These are phyloP conservation scores for Gnomoniopsis smithogilvyi DNA, from an alignment of 2,329 filamentous ascomycete genomes.

Conservation along the genomic window DNA sequence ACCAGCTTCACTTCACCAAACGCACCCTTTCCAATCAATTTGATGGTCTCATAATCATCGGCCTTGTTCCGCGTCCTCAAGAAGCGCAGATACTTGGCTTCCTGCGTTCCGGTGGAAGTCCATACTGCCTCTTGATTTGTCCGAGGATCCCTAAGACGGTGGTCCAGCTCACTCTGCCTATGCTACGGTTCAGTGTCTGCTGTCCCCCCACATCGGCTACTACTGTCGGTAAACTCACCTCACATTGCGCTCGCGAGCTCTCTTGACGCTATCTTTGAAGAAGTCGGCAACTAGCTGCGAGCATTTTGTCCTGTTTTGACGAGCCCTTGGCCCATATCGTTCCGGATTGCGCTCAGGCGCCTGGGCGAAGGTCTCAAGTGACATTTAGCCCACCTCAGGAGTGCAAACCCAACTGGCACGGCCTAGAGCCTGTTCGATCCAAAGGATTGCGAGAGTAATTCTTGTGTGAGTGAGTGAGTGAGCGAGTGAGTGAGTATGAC, in stretches of 20 bases:
- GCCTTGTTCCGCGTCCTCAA: constrained; percentile 67
- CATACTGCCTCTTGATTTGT: constrained; percentile 58
- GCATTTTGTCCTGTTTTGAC: constrained; percentile 38
- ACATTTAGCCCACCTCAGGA: background rate
- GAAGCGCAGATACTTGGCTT: constrained; percentile 71
- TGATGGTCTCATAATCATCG: constrained; percentile 71
- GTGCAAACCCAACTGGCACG: background rate
- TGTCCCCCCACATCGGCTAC: background rate
- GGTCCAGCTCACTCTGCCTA: constrained; percentile 68
- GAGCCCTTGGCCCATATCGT: constrained; percentile 39
- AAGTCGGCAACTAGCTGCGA: constrained; percentile 57
- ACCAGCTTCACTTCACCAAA: constrained; percentile 79
- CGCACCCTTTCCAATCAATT: constrained; percentile 77
- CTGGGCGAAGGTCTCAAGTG: constrained; percentile 6
- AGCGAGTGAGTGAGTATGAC: background rate
- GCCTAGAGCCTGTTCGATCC: background rate
- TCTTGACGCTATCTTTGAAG: constrained; percentile 76
- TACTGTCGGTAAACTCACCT: constrained; percentile 43
- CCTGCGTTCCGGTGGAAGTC: constrained; percentile 38
- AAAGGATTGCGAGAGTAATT: background rate
- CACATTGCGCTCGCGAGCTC: constrained; percentile 70
- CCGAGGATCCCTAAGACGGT: constrained; percentile 37
- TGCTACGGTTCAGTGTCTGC: background rate
- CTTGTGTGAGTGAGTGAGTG: background rate
- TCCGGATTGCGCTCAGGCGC: constrained; percentile 65